Evolutionary conservation across 2,329 filamentous ascomycete genomes (phyloP), one percentile per base, ranked within the genome.

Genomic region (Helminthosporium solani): DNA sequence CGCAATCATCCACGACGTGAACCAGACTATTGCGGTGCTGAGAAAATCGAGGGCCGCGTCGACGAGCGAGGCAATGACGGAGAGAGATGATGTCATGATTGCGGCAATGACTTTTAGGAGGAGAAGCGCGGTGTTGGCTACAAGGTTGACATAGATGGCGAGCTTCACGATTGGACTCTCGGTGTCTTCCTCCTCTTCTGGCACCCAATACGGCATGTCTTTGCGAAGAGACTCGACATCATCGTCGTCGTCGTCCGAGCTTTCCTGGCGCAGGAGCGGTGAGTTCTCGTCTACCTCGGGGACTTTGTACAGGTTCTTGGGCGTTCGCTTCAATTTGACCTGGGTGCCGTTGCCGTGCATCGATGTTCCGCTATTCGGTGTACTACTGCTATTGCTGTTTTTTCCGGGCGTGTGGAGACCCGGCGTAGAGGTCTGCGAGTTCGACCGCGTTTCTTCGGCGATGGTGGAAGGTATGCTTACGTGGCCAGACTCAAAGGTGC

Each of bases 81-180:
- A 91, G 65, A 94, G 84, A 36, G 88, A 92, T 16, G 84, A 88
- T 0, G 90, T 90, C 41, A 89, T 81, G 27, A 89, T 64, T 33
- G 91, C 84, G 41, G 94, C 89, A 31, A 81, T 79, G 40, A 90
- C 81, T 68, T 96, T 95, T 49, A 88, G 82, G 6, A 80, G 79
- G 2, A 95, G 78, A 2, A 95, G 77, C 34, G 88, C 73, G 2
- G 83, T 76, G 64, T 96, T 96, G 47, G 90, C 90, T 18, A 80
- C 72, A 39, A 95, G 80, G 65, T 95, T 96, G 68, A 95, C 73
- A 68, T 90, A 92, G 60, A 97, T 94, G 33, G 92, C 91, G 16
- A 94, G 64, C n/a, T 84, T 86, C 39, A 96, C 90, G 39, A 95
- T 82, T 14, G 80, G 83, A 48, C 86, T 85, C 38, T 84, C 78